phyloP scores from a whole-genome alignment of 2,329 filamentous ascomycete genomes.

The Colletotrichum sp. region DNA sequence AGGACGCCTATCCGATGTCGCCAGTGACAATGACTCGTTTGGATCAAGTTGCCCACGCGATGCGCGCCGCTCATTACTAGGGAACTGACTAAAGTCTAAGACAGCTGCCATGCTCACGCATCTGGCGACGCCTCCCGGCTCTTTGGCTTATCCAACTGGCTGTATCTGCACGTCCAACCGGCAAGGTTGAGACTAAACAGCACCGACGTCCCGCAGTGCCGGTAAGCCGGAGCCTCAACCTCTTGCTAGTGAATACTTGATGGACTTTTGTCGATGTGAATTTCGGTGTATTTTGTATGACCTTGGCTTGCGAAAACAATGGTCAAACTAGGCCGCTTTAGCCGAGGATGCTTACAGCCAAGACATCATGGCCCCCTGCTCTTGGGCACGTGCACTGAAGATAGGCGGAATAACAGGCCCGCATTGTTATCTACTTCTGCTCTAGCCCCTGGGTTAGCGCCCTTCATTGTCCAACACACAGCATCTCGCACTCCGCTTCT shows the following conservation, averaged over 20 bases:
- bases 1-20: neutral
- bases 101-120: neutral
- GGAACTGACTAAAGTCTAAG: neutral
- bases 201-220: neutral
- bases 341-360: neutral
- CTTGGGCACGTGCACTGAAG: neutral
- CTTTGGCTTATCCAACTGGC: neutral
- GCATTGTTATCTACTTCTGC: neutral
- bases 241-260: neutral
- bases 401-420: neutral
- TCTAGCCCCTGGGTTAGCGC: neutral
- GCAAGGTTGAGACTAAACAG: neutral
- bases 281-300: neutral
- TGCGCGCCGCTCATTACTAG: neutral
- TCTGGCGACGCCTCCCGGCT: neutral
- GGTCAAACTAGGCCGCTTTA: neutral
- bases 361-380: neutral
- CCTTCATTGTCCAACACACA: neutral
- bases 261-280: neutral
- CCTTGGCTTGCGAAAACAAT: neutral
- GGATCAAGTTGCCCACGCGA: neutral
- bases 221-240: neutral
- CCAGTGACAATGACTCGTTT: neutral
- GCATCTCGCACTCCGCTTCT: neutral
- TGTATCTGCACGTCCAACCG: neutral